phyloP scores from a whole-genome alignment of 2,329 filamentous ascomycete species.

The Geoglossum cookeanum region DNA sequence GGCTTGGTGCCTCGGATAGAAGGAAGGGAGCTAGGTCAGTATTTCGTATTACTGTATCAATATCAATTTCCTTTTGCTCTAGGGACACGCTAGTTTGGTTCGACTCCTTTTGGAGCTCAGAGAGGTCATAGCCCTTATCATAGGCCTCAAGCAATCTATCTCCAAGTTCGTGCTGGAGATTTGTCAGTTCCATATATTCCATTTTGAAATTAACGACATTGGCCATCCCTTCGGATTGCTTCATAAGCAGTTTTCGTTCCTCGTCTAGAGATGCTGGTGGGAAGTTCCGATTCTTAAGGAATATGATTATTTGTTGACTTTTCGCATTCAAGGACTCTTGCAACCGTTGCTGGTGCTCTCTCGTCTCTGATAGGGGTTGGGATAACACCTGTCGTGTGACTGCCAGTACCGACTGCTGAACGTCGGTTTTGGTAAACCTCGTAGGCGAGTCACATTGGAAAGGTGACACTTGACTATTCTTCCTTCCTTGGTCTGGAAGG shows the following conservation, averaged over 20 bases:
- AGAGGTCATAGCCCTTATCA: neutral
- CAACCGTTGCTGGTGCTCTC: neutral
- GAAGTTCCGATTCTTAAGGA: neutral
- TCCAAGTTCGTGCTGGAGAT: neutral
- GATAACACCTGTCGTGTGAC: neutral
- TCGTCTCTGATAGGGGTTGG: neutral
- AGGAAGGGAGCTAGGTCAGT: neutral
- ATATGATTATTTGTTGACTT: neutral
- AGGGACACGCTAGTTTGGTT: neutral
- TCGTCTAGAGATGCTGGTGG: neutral
- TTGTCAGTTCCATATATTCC: neutral
- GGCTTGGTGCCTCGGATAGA: neutral
- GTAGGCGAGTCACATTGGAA: neutral
- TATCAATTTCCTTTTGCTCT: neutral
- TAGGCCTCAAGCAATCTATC: neutral
- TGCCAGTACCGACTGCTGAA: neutral
- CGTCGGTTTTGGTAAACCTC: neutral
- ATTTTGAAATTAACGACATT: neutral
- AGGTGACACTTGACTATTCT: neutral
- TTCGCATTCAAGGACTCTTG: neutral
- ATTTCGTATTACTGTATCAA: neutral
- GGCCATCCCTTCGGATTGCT: neutral
- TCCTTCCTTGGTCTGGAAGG: neutral
- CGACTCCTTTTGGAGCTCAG: neutral
- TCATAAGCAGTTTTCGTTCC: conserved; percentile 4